Evolutionary conservation across 2,329 filamentous ascomycete species (phyloP), one percentile per base, ranked within the genome.

Genomic region (Colletotrichum nymphaeae): DNA sequence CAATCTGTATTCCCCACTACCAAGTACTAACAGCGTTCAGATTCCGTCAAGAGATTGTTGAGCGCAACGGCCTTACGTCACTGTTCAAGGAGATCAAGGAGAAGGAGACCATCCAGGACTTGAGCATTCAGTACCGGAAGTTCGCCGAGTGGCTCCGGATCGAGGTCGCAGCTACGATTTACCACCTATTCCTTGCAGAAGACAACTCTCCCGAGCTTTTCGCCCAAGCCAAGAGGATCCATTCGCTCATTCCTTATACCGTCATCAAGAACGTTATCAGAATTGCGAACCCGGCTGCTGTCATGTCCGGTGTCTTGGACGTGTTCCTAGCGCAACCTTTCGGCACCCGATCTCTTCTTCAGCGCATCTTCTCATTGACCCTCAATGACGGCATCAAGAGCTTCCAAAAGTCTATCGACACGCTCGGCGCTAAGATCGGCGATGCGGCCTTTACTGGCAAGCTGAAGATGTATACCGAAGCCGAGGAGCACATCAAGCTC

Each of bases 141-240:
- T 98, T 99, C 80, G 96, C 96, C 22, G 97, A 99, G 82, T 99
- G 97, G 97, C 86, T 98, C 63, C 93, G 97, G 52, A 99, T 99
- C 79, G 97, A 99, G 84, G 93, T 99, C 62, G 97, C 97, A 28
- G 97, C 97, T 53, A 98, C 97, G 26, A 91, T 98, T 72, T 99
- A 99, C 80, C 97, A 99, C 82, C 87, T 99, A 42, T 99, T 99
- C 87, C 88, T 99, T 57, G 97, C 97, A 6, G 97, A 99, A 82
- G 97, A 99, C 84, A 99, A 99, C 82, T 98, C 96, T 0, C 95
- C 97, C 1, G 97, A 99, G 80, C 84, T 99, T 35, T 98, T 98
- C 81, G 95, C 95, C 0, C 97, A 99, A 83, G 92, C 94, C 5
- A 98, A 96, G 84, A 91, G 94, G 74, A 98, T 98, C 65, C 97